Conservation (phyloP, 2,329 filamentous ascomycete species). For the Dactylonectria estremocensis region DNA sequence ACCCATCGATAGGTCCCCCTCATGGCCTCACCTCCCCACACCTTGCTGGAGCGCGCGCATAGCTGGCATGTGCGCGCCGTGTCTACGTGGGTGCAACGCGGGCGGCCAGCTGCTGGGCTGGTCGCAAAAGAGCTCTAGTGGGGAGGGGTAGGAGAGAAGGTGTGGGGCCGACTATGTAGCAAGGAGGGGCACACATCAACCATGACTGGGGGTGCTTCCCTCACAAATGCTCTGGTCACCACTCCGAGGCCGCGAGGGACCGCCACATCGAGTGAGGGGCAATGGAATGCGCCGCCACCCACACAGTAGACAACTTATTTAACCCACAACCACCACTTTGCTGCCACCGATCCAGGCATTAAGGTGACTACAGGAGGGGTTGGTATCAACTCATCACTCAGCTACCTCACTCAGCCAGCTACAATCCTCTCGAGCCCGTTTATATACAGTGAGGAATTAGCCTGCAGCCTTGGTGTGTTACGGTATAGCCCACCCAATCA, state of each 20-base stretch:
- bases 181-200: conserved; percentile 26
- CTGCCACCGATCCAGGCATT: conserved; percentile 10
- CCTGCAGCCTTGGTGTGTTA: background rate
- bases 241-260: conserved; percentile 20
- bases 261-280: conserved; percentile 22
- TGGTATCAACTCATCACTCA: background rate
- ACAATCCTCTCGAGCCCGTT: background rate
- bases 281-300: conserved; percentile 30
- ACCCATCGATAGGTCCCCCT: conserved; percentile 11
- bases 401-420: background rate
- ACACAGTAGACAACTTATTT: conserved; percentile 17
- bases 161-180: conserved; percentile 15
- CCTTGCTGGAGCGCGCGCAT: conserved; percentile 22
- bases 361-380: background rate
- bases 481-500: conserved; percentile 21
- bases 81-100: conserved; percentile 18
- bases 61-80: conserved; percentile 25
- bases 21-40: conserved; percentile 28
- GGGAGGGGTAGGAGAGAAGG: conserved; percentile 25
- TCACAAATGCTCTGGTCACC: background rate
- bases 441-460: background rate
- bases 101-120: conserved; percentile 15
- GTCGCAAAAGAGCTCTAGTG: conserved; percentile 23
- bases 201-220: conserved; percentile 19
- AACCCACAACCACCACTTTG: conserved; percentile 21